Evolutionary conservation across 140 eudicot genomes (phyloP).

Genomic region (Anethum foeniculum): DNA sequence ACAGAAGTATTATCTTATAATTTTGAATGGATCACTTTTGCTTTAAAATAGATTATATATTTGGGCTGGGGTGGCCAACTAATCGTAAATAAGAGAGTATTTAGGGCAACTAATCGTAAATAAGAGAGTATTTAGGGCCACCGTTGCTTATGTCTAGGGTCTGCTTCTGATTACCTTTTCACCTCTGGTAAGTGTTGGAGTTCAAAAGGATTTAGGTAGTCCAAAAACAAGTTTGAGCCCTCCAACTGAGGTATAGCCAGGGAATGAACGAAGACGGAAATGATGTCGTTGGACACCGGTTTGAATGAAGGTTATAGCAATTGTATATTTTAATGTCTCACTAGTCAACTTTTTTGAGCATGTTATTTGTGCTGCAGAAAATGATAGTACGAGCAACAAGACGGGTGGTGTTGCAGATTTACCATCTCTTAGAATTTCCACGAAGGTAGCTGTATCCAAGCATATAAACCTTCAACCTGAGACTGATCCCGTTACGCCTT

Average conservation of each 20-base stretch:
- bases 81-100: background rate
- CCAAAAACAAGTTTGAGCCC: background rate
- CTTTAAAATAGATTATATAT: background rate
- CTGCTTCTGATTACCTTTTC: background rate
- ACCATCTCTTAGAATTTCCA: constrained; percentile 18
- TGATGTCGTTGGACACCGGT: background rate
- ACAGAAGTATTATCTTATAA: background rate
- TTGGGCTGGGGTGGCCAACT: background rate
- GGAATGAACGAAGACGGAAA: background rate
- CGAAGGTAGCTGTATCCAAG: constrained; percentile 4
- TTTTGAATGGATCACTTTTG: background rate
- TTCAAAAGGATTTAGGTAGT: background rate
- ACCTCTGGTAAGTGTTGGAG: background rate
- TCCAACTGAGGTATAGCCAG: background rate
- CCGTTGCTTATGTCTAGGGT: background rate
- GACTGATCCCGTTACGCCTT: constrained; percentile 1
- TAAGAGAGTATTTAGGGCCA: background rate
- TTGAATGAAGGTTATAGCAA: background rate
- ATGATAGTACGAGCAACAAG: constrained; percentile 8
- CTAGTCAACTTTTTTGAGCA: background rate
- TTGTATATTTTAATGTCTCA: background rate
- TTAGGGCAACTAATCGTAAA: background rate
- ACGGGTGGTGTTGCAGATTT: constrained; percentile 13
- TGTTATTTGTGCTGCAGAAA: constrained; percentile 17
- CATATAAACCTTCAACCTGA: constrained; percentile 8